Evolutionary conservation across 345 rosid genomes (phyloP), one percentile per base, ranked within the genome.

Genomic region (Salix purpurea): DNA sequence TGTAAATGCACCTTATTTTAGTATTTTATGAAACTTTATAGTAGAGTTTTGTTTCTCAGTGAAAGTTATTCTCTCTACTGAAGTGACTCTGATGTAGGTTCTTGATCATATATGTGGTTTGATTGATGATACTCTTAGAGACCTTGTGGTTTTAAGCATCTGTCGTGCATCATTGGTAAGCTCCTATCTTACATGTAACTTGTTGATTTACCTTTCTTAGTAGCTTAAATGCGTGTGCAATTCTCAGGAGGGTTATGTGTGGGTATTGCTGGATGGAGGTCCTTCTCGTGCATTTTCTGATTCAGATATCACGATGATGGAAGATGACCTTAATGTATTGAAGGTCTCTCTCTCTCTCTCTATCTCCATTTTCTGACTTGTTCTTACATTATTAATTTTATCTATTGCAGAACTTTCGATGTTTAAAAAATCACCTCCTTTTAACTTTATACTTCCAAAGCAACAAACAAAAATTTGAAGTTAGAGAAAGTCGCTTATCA

Each of bases 231-330:
- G 70, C 9, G 73, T 73, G 48, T 58, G 28, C 76, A 18, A 66
- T 36, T 34, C 83, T 73, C 78, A 92, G 98, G 96, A 91, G 76
- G 96, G 90, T 74, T 93, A 79, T 80, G 83, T 87, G 73, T 88
- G 98, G 91, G 88, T 93, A 70, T 81, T 93, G 84, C 91, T 96
- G 81, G 92, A 96, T 81, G 99, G 99, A 81, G 98, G 99, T 56
- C 94, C 98, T 75, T 89, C 92, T 58, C 94, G 94, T 66, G 94
- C 98, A 64, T 96, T 89, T 79, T 89, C 96, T 44, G 91, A 93
- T 82, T 85, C 93, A 69, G 98, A 93, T 86, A 75, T 91, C 75
- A 54, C 72, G 30, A 69, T 93, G 85, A 84, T 96, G 91, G 96
- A 93, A 86, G 99, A 90, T 61, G 99, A 96, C 86, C 85, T 96